A percentile compares a stretch with the other conserved stretches of the same genome.
These are phyloP conservation scores for barley (Hordeum vulgare) DNA, from an alignment of 176 grass and related monocot species.

Conservation along the genomic window MorexV3_pseudomolecules_assembly NC_058519.1:97898485-97898984, in stretches of 20 bases:
- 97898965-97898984: conserved; percentile 72
- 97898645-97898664: neutral
- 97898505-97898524: neutral
- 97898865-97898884: neutral
- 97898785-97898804: neutral
- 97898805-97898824: neutral
- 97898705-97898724: neutral
- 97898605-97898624: neutral
- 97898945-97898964: conserved; percentile 42
- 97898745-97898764: neutral
- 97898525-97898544: neutral
- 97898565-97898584: neutral
- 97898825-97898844: neutral
- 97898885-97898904: neutral
- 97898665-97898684: neutral
- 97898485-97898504: neutral
- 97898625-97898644: neutral
- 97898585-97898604: neutral
- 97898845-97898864: neutral
- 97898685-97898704: neutral
- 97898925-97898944: neutral
- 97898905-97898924: neutral
- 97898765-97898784: neutral
- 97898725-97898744: neutral
- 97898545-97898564: neutral